Percentiles rank a stretch among this genome's conserved stretches.
Evolutionary conservation across 2,329 filamentous ascomycete species (phyloP).

Genomic region (Curvularia verruculosa): DNA sequence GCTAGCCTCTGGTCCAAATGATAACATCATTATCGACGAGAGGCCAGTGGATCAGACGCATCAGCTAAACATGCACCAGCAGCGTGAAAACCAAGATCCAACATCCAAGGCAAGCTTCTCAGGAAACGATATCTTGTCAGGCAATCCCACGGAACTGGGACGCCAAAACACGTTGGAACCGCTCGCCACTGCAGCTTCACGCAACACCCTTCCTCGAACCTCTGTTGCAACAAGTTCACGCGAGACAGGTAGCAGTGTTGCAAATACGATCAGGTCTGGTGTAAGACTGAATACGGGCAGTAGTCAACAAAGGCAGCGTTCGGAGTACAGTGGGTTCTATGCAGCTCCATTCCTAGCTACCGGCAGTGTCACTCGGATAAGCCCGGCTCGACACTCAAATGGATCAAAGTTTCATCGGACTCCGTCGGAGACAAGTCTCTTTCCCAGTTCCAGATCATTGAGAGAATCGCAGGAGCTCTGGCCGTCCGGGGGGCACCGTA

Average conservation of each 20-base stretch:
- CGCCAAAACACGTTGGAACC: slow-evolving; percentile 47
- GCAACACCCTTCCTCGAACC: slow-evolving; percentile 47
- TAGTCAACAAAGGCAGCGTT: slow-evolving; percentile 17
- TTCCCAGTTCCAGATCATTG: slow-evolving; percentile 20
- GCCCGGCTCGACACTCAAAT: slow-evolving; percentile 6
- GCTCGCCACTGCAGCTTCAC: slow-evolving; percentile 41
- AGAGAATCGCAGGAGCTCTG: slow-evolving; percentile 23
- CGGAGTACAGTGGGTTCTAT: slow-evolving; percentile 31
- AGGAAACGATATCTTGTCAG: slow-evolving; percentile 3
- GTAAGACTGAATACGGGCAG: slow-evolving; percentile 28
- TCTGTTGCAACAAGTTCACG: slow-evolving; percentile 45
- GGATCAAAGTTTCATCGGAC: slow-evolving; percentile 22
- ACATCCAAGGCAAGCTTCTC: slow-evolving; percentile 10
- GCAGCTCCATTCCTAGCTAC: slow-evolving; percentile 27
- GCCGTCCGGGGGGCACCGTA: slow-evolving; percentile 11
- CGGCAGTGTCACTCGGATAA: slow-evolving; percentile 32
- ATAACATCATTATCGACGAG: slow-evolving; percentile 40
- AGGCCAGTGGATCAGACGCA: slow-evolving; percentile 9
- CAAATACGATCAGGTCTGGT: slow-evolving; percentile 46
- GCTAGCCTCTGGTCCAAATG: slow-evolving; percentile 45
- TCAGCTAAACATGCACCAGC: slow-evolving; percentile 3
- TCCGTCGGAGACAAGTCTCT: slow-evolving; percentile 33
- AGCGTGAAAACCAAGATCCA: slow-evolving; percentile 3
- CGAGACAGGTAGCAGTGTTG: slow-evolving; percentile 48
- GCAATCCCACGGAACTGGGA: slow-evolving; percentile 12